Percentiles rank a stretch among this genome's conserved stretches.
Conservation (phyloP, 73 alveolate genomes). For the Stentor roeselii region DNA sequence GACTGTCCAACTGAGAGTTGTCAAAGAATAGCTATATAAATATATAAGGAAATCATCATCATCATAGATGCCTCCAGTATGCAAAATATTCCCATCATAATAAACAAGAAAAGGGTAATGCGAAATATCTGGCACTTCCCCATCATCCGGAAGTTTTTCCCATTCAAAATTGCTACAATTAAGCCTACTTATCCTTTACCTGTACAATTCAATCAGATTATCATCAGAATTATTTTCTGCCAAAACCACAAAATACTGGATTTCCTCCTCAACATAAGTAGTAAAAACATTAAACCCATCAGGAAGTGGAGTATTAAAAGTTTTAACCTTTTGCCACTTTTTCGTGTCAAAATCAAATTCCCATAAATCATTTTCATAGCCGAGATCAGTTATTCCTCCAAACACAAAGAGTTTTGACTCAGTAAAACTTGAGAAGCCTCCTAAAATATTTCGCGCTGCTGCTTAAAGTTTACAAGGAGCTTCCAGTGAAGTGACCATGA, state of each 20-base stretch:
- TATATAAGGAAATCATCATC: too few relatives aligned
- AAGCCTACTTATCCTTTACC: background rate
- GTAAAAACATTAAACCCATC: background rate
- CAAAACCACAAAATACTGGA: background rate
- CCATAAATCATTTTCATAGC: background rate
- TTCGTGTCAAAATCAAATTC: background rate
- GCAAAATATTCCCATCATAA: background rate
- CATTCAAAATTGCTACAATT: background rate
- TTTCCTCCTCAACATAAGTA: background rate
- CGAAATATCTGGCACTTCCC: background rate
- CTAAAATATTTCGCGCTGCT: background rate
- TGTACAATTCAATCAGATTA: background rate
- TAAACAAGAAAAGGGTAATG: background rate
- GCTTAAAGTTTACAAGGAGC: background rate
- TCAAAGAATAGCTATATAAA: too few relatives aligned
- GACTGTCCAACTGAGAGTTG: too few relatives aligned
- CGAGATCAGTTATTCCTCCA: background rate
- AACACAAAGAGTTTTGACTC: background rate
- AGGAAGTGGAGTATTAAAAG: background rate
- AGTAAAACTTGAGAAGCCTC: background rate
- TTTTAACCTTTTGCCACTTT: background rate
- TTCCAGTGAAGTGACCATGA: background rate
- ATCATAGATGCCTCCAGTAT: constrained; percentile 4
- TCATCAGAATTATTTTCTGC: background rate
- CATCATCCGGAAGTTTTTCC: background rate